A percentile compares a stretch with the other conserved stretches of the same genome.
Conservation (phyloP, 129 eudicot species). For the Rutidosis leptorrhynchoides region DNA sequence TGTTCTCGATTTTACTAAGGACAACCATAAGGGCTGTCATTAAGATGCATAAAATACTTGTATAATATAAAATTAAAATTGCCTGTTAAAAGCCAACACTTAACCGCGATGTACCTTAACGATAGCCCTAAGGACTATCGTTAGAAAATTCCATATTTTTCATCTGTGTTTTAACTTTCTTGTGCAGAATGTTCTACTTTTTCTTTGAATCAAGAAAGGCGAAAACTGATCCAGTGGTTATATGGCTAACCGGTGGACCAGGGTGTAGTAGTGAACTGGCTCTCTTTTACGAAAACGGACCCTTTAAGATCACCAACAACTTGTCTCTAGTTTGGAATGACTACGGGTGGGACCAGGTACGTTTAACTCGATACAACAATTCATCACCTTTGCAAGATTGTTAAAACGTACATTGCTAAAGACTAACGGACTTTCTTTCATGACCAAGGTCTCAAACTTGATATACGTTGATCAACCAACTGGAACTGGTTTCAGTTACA, state of each 20-base stretch:
- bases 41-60: too few relatives aligned
- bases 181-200: constrained; percentile 86
- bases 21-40: too few relatives aligned
- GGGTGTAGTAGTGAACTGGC: constrained; percentile 90
- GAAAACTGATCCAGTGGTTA: constrained; percentile 69
- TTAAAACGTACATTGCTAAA: too few relatives aligned
- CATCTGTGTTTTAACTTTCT: not conserved
- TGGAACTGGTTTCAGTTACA: constrained; percentile 92
- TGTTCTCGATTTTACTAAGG: too few relatives aligned
- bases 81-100: too few relatives aligned
- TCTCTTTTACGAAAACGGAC: constrained; percentile 91
- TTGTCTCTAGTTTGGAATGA: constrained; percentile 80
- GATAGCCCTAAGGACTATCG: too few relatives aligned
- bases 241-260: constrained; percentile 95
- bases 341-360: constrained; percentile 87
- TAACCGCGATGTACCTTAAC: too few relatives aligned
- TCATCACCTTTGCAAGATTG: too few relatives aligned
- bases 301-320: constrained; percentile 63
- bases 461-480: constrained; percentile 93
- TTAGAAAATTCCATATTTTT: too few relatives aligned
- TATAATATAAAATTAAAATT: too few relatives aligned
- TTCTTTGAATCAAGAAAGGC: constrained; percentile 79
- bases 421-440: not conserved
- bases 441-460: constrained; percentile 70
- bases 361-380: too few relatives aligned